These are phyloP conservation scores for Trichopus zeylanicus DNA, from an alignment of 116 monocot genomes.

Conservation along the genomic window DNA sequence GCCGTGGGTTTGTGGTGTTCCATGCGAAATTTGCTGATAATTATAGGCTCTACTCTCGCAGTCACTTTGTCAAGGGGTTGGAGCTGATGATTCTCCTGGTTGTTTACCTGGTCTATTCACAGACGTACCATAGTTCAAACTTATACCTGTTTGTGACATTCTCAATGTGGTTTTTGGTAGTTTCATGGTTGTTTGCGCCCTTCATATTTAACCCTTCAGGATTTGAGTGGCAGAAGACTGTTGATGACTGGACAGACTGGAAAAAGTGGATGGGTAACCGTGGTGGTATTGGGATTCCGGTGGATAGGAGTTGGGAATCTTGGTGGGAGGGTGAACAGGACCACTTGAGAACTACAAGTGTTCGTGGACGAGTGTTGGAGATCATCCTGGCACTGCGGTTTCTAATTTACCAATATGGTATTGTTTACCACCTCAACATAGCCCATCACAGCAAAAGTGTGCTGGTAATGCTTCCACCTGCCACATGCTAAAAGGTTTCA, in stretches of 20 bases:
- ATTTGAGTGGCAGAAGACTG: too few relatives aligned
- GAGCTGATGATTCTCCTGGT: constrained; percentile 77
- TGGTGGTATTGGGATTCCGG: constrained; percentile 76
- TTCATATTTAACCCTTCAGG: too few relatives aligned
- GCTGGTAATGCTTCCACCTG: constrained; percentile 34
- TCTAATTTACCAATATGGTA: constrained; percentile 85
- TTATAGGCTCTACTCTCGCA: constrained; percentile 80
- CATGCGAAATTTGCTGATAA: constrained; percentile 89
- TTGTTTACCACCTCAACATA: constrained; percentile 91
- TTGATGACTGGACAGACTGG: constrained; percentile 95
- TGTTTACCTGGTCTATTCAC: constrained; percentile 72
- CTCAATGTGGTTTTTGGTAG: constrained; percentile 91
- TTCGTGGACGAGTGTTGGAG: constrained; percentile 53
- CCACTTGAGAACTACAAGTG: constrained; percentile 57
- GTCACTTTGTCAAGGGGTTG: constrained; percentile 90
- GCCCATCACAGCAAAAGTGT: constrained; percentile 65
- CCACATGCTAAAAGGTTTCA: background rate
- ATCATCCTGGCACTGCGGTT: constrained; percentile 73
- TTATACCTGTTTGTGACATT: constrained; percentile 73
- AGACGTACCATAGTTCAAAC: constrained; percentile 50
- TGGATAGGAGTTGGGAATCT: constrained; percentile 82
- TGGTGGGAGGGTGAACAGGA: constrained; percentile 90
- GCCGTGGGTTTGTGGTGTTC: constrained; percentile 97
- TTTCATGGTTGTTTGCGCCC: constrained; percentile 85
- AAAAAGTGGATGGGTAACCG: constrained; percentile 89